A percentile compares a stretch with the other conserved stretches of the same genome.
These are phyloP conservation scores for Stephania yunnanensis DNA, from an alignment of 164 flowering plant species.

Conservation along the genomic window DNA sequence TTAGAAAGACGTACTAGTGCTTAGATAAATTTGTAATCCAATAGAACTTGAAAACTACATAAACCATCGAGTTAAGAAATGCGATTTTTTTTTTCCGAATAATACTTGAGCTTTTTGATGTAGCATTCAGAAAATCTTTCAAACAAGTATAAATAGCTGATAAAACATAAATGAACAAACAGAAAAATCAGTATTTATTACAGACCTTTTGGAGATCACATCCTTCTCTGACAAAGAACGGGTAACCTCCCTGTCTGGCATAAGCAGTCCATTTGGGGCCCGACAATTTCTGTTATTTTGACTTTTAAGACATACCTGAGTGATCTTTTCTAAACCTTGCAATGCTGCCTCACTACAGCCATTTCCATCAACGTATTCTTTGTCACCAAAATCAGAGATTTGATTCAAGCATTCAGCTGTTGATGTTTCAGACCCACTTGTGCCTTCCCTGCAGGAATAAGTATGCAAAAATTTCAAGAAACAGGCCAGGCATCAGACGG, in stretches of 20 bases:
- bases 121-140: not conserved
- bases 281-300: slow-evolving; percentile 40
- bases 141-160: not conserved
- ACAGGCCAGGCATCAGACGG: not conserved
- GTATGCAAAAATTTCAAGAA: not conserved
- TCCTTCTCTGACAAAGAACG: slow-evolving; percentile 54
- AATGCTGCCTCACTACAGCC: slow-evolving; percentile 36
- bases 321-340: slow-evolving; percentile 33
- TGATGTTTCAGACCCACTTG: slow-evolving; percentile 19
- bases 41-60: not conserved
- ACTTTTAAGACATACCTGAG: slow-evolving; percentile 33
- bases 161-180: not conserved
- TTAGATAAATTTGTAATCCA: not conserved
- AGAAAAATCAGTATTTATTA: slow-evolving; percentile 4
- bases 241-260: slow-evolving; percentile 43
- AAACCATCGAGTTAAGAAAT: not conserved
- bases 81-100: not conserved
- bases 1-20: not conserved
- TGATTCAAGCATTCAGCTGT: slow-evolving; percentile 23
- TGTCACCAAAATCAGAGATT: slow-evolving; percentile 25
- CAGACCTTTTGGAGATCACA: slow-evolving; percentile 54
- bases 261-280: slow-evolving; percentile 76
- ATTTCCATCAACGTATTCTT: slow-evolving; percentile 21
- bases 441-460: slow-evolving; percentile 28
- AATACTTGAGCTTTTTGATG: not conserved